Evolutionary conservation across 352 stramenopile species (phyloP), one percentile per base, ranked within the genome.

Genomic region (Pythium sukuiense): DNA sequence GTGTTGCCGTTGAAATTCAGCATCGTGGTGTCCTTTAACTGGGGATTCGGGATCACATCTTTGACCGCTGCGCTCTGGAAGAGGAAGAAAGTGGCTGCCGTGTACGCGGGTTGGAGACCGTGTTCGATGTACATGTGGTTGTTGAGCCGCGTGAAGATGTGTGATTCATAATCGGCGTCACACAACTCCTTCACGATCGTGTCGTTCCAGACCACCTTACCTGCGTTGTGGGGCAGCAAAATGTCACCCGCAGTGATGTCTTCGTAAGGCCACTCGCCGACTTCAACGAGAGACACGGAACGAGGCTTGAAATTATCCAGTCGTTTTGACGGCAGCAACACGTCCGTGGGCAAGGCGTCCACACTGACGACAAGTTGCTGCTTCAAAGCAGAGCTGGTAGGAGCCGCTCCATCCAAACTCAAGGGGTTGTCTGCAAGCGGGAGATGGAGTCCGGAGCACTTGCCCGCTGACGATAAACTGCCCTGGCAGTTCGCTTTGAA

Each of bases 81-180:
- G 9, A 64, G 14, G 46, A 64, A 64, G n/a, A 52, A 57, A 6
- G 32, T 50, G 20, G 39, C 61, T 16, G 61, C 61, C n/a, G 53
- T 67, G 39, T 67, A 67, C 7, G 61, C 37, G 1, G 52, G 24
- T 32, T 67, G 61, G 6, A 67, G 18, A 2, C 37, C 27, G 39
- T 60, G 41, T 30, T 67, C 61, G 2, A 61, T 67, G 43, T 67
- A 67, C 27, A 61, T n/a, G 50, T 61, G 61, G 41, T 67, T 67
- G 46, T 53, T 65, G 11, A 65, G 30, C n/a, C 12, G 59, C 26
- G 41, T 33, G 24, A 48, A 56, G 5, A 59, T 8, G 7, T 50
- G 37, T 8, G 29, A 20, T 43, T 68, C 65, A 0, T 53, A 11
- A 2, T 61, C 11, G 0, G 45, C 18, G 20, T 45, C 33, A 20